Evolutionary conservation across 1,284 basidiomycete genomes (phyloP), one percentile per base, ranked within the genome.

Genomic region (Ceratorhiza oryzae-sativae): DNA sequence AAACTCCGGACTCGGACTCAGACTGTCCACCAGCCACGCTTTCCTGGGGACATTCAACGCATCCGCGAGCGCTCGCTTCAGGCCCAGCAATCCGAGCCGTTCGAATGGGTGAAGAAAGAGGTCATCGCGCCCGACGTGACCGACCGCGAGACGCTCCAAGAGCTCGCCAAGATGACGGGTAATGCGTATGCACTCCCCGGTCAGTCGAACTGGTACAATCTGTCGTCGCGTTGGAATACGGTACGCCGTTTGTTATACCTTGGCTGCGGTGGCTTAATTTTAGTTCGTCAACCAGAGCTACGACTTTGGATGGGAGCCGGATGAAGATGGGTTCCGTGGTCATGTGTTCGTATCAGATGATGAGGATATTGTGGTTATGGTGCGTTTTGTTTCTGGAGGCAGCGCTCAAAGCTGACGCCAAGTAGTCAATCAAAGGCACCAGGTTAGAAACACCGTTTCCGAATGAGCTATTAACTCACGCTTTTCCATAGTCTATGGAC

Each of bases 81-180:
- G 25, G 77, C 82, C 41, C 80, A 76, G 20, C 81, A 89, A 79
- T 73, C 25, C 55, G 41, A 45, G 46, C 32, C 34, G 10, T 45
- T 72, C 32, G 73, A 70, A 39, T 72, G 74, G 74, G 74, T 61
- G n/a, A 45, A 72, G 30, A 71, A 71, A 45, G 49, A 56, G 51
- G 80, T 90, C 34, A 79, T 84, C 13, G 90, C 84, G 15, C 91
- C 91, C 2, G 90, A 98, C 78, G 81, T 96, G 18, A 86, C 87
- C 58, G 91, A 98, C 80, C 84, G 87, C 55, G 88, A 92, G 77
- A 98, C 96, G 0, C 82, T 98, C 9, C 84, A 86, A 2, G 89
- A 94, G 74, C 86, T 98, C 32, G 96, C 92, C 4, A 90, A 93
- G 77, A 97, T 98, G 92, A 86, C 92, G 0, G 91, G 88, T 36